These are phyloP conservation scores for Aspergillus costaricaensis DNA, from an alignment of 2,329 filamentous ascomycete species.

Conservation along the genomic window DNA sequence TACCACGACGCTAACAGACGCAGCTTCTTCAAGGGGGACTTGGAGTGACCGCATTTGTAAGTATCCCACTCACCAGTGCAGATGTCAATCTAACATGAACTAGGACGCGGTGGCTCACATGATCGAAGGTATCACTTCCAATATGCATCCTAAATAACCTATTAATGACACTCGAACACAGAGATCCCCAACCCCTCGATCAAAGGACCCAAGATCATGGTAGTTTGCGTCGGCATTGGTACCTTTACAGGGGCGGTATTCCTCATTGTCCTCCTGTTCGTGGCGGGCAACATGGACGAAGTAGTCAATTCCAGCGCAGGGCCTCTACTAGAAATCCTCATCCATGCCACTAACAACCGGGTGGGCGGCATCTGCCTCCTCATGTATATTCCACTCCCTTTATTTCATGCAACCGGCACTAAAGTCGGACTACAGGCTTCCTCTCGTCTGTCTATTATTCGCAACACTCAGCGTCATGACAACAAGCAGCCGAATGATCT, in stretches of 20 bases:
- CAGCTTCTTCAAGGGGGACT: constrained; percentile 52
- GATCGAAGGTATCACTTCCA: constrained; percentile 25
- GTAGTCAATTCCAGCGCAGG: constrained; percentile 59
- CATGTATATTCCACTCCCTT: constrained; percentile 44
- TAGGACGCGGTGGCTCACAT: constrained; percentile 50
- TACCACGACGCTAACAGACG: constrained; percentile 12
- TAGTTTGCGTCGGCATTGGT: constrained; percentile 64
- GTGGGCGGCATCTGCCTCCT: constrained; percentile 64
- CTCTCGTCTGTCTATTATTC: constrained; percentile 31
- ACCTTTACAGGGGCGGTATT: constrained; percentile 65
- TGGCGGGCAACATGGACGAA: constrained; percentile 57
- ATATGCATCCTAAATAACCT: neutral
- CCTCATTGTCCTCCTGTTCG: constrained; percentile 63
- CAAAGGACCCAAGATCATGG: constrained; percentile 66
- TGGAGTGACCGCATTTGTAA: constrained; percentile 54
- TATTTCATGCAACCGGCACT: neutral
- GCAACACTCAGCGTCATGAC: constrained; percentile 36
- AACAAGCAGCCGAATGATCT: constrained; percentile 36
- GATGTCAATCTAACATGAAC: constrained; percentile 3
- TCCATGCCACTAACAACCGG: constrained; percentile 62
- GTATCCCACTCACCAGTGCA: neutral
- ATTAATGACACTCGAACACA: neutral
- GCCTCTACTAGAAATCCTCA: constrained; percentile 63
- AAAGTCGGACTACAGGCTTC: constrained; percentile 24
- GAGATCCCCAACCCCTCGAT: constrained; percentile 47